phyloP scores from a whole-genome alignment of 331 rosid genomes.

The Malus hybrid region DNA sequence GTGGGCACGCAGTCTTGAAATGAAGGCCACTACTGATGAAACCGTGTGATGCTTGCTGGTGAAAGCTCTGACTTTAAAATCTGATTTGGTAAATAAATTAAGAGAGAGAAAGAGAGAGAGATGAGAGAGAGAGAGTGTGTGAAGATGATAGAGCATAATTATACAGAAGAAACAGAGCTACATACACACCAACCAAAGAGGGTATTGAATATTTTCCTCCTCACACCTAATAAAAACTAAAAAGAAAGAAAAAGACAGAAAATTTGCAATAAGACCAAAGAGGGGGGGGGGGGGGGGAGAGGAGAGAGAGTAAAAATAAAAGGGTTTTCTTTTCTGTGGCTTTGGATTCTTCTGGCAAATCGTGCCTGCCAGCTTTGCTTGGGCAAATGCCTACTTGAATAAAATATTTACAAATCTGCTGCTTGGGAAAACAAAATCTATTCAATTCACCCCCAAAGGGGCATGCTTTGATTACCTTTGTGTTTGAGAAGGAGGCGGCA shows the following conservation, averaged over 20 bases:
- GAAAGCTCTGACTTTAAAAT: conserved; percentile 5
- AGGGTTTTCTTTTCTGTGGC: conserved; percentile 43
- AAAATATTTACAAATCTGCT: conserved; percentile 3
- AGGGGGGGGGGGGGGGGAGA: background rate
- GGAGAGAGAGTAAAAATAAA: conserved; percentile 11
- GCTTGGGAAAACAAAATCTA: conserved; percentile 7
- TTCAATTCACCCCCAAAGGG: conserved; percentile 13
- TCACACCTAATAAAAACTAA: background rate
- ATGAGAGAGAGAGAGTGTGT: background rate
- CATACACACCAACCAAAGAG: conserved; percentile 22
- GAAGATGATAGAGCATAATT: background rate
- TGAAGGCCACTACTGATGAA: background rate
- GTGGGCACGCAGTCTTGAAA: background rate
- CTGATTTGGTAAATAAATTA: background rate
- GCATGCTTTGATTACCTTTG: conserved; percentile 16
- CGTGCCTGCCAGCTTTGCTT: conserved; percentile 72
- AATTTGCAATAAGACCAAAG: background rate
- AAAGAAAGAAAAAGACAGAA: background rate
- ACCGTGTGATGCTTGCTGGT: conserved; percentile 10
- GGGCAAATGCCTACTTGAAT: conserved; percentile 5
- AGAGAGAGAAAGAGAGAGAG: background rate
- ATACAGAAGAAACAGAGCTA: background rate
- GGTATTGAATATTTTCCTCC: background rate
- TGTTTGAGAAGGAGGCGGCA: conserved; percentile 12
- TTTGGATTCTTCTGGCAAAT: conserved; percentile 65